Evolutionary conservation across 169 alveolate species (phyloP).

Genomic region (Toxoplasma gondii): DNA sequence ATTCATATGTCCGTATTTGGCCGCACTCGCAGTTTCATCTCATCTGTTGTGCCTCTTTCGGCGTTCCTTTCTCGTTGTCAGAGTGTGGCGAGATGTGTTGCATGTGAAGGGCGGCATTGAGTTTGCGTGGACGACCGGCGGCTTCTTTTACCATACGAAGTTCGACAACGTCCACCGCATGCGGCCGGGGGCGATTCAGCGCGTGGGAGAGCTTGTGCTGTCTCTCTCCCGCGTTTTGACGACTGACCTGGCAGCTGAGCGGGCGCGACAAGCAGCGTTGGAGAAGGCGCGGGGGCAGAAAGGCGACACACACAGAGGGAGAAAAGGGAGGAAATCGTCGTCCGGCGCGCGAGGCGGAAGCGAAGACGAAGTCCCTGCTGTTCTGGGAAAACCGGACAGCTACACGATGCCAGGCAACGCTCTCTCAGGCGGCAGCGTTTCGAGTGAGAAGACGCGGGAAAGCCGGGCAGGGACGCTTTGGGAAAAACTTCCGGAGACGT

Average conservation of each 20-base stretch:
- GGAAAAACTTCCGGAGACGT: background rate
- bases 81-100: slow-evolving; percentile 23
- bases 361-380: too few species aligned
- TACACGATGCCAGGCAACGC: background rate
- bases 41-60: background rate
- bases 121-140: background rate
- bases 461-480: background rate
- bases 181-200: slow-evolving; percentile 30
- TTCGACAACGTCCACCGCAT: slow-evolving; percentile 16
- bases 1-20: background rate
- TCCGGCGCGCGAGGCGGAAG: background rate
- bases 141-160: slow-evolving; percentile 26
- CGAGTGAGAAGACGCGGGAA: background rate
- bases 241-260: background rate
- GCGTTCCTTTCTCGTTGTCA: background rate
- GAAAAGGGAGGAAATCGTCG: background rate
- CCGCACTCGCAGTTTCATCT: too few species aligned
- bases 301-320: background rate
- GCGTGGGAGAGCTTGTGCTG: background rate
- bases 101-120: slow-evolving; percentile 29
- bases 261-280: background rate
- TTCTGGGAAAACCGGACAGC: too few species aligned
- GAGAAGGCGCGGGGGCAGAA: background rate
- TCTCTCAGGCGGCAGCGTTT: background rate
- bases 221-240: background rate